Percentiles rank a stretch among this genome's conserved stretches.
These are phyloP conservation scores for Aspergillus phoenicis DNA, from an alignment of 2,329 filamentous ascomycete genomes.

Conservation along the genomic window DNA sequence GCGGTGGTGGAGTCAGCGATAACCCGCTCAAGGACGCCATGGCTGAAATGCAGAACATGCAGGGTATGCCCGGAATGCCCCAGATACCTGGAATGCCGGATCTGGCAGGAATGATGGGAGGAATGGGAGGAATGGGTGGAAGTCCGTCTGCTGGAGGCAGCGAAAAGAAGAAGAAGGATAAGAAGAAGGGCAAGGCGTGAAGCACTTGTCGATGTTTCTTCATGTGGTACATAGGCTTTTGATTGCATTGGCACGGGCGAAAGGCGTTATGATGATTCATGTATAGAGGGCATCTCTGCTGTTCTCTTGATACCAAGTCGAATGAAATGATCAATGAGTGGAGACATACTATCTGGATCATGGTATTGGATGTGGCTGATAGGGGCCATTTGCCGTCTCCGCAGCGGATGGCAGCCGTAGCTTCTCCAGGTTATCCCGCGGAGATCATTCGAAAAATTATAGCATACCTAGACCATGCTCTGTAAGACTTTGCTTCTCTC, in stretches of 20 bases:
- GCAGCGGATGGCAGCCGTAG: background rate
- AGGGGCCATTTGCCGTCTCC: background rate
- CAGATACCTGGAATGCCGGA: constrained; percentile 51
- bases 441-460: too few relatives aligned
- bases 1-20: constrained; percentile 89
- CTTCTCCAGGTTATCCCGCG: background rate
- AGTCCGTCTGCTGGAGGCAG: constrained; percentile 32
- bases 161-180: constrained; percentile 53
- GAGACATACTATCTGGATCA: background rate
- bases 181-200: constrained; percentile 52
- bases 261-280: constrained; percentile 34
- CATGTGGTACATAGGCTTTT: constrained; percentile 25
- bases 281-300: constrained; percentile 19
- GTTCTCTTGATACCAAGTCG: constrained; percentile 26
- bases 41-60: constrained; percentile 74
- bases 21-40: constrained; percentile 97
- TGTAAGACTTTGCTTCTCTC: too few relatives aligned
- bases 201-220: constrained; percentile 18
- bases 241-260: constrained; percentile 44
- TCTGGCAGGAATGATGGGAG: constrained; percentile 58
- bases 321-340: constrained; percentile 7
- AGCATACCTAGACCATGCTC: too few relatives aligned
- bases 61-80: constrained; percentile 47
- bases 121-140: constrained; percentile 42
- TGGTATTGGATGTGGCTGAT: too few relatives aligned